A percentile compares a stretch with the other conserved stretches of the same genome.
These are phyloP conservation scores for Diophrys sp. DNA, from an alignment of 73 alveolate genomes.

Conservation along the genomic window DNA sequence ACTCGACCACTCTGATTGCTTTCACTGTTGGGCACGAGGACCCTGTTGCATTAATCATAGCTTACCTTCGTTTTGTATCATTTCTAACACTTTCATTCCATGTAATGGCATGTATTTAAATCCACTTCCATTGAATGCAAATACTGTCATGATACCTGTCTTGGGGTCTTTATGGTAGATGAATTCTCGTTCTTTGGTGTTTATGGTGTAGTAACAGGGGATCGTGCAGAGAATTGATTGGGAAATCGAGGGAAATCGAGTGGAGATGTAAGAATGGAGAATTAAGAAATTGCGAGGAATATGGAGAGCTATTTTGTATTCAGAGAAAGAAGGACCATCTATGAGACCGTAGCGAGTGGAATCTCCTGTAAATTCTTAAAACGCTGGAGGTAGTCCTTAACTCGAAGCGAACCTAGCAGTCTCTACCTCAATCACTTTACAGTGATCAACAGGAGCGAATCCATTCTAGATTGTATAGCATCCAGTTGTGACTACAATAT, in stretches of 20 bases:
- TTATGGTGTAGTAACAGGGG: constrained; percentile 41
- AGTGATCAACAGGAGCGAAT: too few species aligned
- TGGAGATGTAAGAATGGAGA: neutral
- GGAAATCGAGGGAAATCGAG: constrained; percentile 15
- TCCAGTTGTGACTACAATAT: constrained; percentile 32
- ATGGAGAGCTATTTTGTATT: constrained; percentile 23
- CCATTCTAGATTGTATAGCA: neutral
- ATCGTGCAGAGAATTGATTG: constrained; percentile 10
- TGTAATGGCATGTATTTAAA: constrained; percentile 55
- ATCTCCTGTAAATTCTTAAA: constrained; percentile 14
- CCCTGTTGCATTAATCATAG: too few species aligned
- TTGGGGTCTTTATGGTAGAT: constrained; percentile 26
- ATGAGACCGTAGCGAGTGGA: constrained; percentile 30
- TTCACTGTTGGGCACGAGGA: constrained; percentile 86
- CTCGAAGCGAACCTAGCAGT: neutral
- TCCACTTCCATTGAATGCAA: constrained; percentile 57
- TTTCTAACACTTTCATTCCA: constrained; percentile 42
- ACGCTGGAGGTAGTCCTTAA: constrained; percentile 18
- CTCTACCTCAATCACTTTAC: neutral
- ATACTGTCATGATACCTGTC: too few species aligned
- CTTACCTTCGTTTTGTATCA: too few species aligned
- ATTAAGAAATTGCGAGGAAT: neutral
- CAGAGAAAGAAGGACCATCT: constrained; percentile 37
- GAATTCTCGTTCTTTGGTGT: constrained; percentile 7
- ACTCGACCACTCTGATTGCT: constrained; percentile 90